Base-by-base conservation (phyloP, 768 basidiomycete species). In the Termitomyces sp. region DNA sequence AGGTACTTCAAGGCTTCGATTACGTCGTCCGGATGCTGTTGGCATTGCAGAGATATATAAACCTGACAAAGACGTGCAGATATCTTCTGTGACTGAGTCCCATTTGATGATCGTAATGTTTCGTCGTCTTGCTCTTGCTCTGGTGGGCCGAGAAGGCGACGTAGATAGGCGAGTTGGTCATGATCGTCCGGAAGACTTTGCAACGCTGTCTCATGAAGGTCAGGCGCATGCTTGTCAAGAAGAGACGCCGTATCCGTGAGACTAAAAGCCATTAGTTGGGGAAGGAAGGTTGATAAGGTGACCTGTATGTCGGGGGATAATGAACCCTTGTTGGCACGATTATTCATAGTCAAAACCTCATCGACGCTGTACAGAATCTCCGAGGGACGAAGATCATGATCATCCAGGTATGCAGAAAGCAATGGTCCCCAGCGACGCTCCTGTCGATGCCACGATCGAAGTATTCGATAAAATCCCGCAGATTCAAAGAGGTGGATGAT, bases 391-490 rank as follows among this genome's bases (percentile, higher is more conserved):
- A 91, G 72, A 49, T 87, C 84, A 3, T 85, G 80, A 72, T 98
- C 96, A 20, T 84, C 80, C 45, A 98, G 71, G 69, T 88, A 91
- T 3, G 92, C 89, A 52, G 80, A 77, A 32, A 96, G 74, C 39
- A 98, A 78, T 16, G 83, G 79, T 3, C 83, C 79, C 95, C 94
- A 98, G 62, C 83, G 80, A 24, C 75, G 80, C 51, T 96, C 91
- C 54, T 88, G 86, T 18, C 84, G 81, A 74, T 93, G 87, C 81
- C 91, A 89, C 9, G 84, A 79, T 45, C 94, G 87, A 28, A 99
- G 78, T 62, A 99, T 96, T 42, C 95, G 86, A 72, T 87, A 96
- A 77, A 99, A 99, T 0, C 92, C 89, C 0, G 96, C 95, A 11
- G 76, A 69, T 67, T 90, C 85, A 70, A 98, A 96, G 3, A 94